Evolutionary conservation across 306 rosid species (phyloP).

Genomic region (Vigna reflexopilosa): DNA sequence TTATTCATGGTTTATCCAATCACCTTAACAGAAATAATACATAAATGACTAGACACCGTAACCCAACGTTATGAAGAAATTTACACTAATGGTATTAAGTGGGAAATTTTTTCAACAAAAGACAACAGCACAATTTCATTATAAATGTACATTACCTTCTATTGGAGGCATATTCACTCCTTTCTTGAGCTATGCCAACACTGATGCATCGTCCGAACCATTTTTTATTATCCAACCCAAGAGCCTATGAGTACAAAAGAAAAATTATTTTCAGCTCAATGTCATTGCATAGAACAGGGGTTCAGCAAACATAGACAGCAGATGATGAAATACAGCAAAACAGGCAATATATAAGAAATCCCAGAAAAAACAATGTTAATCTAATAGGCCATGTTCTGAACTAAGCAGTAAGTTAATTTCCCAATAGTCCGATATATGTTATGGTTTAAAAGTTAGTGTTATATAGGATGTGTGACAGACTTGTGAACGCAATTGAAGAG

Average conservation of each 20-base stretch:
- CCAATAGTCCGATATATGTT: too few relatives aligned
- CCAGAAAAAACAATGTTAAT: background rate
- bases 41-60: background rate
- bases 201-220: slow-evolving; percentile 30
- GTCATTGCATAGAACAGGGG: background rate
- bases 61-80: background rate
- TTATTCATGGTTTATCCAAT: background rate
- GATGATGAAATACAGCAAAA: background rate
- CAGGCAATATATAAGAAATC: background rate
- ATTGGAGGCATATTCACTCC: slow-evolving; percentile 2
- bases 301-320: slow-evolving; percentile 5
- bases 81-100: background rate
- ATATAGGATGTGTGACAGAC: too few relatives aligned
- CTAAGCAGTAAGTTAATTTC: too few relatives aligned
- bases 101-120: background rate
- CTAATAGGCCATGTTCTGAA: background rate
- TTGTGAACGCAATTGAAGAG: too few relatives aligned
- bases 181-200: slow-evolving; percentile 39
- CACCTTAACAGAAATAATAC: background rate
- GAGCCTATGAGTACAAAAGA: slow-evolving; percentile 43
- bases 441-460: too few relatives aligned
- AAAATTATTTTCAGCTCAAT: slow-evolving; percentile 8
- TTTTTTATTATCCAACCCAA: slow-evolving; percentile 43
- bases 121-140: background rate
- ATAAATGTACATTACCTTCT: slow-evolving; percentile 50